Percentiles rank a stretch among this genome's conserved stretches.
These are phyloP conservation scores for Sergeia podlipaevii DNA, from an alignment of 208 protist genomes.

Conservation along the genomic window DNA sequence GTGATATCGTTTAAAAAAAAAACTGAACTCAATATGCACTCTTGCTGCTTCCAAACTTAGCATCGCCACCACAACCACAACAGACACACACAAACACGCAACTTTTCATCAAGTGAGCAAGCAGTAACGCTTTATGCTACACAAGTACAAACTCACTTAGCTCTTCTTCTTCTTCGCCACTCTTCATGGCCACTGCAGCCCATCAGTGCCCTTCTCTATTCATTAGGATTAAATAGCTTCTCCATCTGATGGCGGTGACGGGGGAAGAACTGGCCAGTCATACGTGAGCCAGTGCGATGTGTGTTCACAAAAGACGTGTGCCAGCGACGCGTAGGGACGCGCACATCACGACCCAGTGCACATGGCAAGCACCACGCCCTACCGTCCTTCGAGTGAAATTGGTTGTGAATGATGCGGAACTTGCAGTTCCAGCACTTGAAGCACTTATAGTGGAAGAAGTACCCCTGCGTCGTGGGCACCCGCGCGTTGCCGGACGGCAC, in stretches of 20 bases:
- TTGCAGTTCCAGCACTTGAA: constrained; percentile 91
- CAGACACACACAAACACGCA: too few relatives aligned
- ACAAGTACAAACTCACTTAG: not conserved
- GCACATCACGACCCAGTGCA: constrained; percentile 78
- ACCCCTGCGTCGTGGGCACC: constrained; percentile 77
- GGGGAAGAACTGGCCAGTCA: constrained; percentile 84
- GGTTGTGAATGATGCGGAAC: constrained; percentile 84
- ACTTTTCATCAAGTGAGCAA: too few relatives aligned
- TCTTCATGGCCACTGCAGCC: not conserved
- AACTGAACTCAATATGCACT: too few relatives aligned
- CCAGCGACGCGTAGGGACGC: constrained; percentile 81
- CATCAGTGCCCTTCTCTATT: constrained; percentile 21
- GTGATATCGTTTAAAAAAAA: too few relatives aligned
- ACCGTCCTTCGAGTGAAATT: constrained; percentile 88
- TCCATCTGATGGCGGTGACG: constrained; percentile 85
- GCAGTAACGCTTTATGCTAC: too few relatives aligned
- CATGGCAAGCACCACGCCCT: constrained; percentile 81
- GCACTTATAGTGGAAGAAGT: constrained; percentile 89
- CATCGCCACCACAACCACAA: too few relatives aligned
- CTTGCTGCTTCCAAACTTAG: too few relatives aligned
- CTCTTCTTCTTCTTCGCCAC: not conserved
- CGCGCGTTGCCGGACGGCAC: constrained; percentile 82
- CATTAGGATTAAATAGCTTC: constrained; percentile 81
- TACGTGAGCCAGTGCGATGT: constrained; percentile 79
- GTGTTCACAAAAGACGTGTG: constrained; percentile 90